phyloP scores from a whole-genome alignment of 148 eudicot genomes.

The Simmondsia chinensis region DNA sequence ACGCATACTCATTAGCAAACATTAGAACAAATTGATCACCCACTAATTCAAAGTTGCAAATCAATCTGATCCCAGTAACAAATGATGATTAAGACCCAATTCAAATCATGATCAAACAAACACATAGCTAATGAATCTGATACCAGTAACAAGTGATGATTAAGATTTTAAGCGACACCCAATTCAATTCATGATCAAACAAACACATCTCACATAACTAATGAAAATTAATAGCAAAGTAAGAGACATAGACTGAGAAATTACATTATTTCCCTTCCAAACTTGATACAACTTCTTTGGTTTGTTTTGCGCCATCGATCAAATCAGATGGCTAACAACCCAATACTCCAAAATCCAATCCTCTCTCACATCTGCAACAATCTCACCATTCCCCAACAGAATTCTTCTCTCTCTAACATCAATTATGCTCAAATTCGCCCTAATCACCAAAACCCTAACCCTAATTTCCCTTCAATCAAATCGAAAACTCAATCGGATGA shows the following conservation, averaged over 20 bases:
- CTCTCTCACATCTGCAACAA: slow-evolving; percentile 12
- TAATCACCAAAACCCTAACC: slow-evolving; percentile 3
- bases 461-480: background rate
- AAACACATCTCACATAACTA: slow-evolving; percentile 2
- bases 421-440: background rate
- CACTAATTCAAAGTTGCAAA: no score
- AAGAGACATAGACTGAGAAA: slow-evolving; percentile 1
- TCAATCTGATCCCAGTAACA: no score
- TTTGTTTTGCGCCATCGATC: slow-evolving; percentile 24
- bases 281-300: slow-evolving; percentile 57
- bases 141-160: no score
- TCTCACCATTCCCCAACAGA: slow-evolving; percentile 6
- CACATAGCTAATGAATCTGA: no score
- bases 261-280: slow-evolving; percentile 83
- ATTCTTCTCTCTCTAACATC: background rate
- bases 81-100: no score
- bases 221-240: background rate
- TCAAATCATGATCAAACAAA: no score
- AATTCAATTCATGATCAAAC: slow-evolving; percentile 9
- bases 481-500: background rate
- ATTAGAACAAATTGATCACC: no score
- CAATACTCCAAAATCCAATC: slow-evolving; percentile 5
- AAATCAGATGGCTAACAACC: slow-evolving; percentile 11
- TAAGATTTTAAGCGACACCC: no score
- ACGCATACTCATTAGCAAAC: no score